A percentile compares a stretch with the other conserved stretches of the same genome.
phyloP scores from a whole-genome alignment of 2,329 filamentous ascomycete genomes.

The Didymella pomorum region DNA sequence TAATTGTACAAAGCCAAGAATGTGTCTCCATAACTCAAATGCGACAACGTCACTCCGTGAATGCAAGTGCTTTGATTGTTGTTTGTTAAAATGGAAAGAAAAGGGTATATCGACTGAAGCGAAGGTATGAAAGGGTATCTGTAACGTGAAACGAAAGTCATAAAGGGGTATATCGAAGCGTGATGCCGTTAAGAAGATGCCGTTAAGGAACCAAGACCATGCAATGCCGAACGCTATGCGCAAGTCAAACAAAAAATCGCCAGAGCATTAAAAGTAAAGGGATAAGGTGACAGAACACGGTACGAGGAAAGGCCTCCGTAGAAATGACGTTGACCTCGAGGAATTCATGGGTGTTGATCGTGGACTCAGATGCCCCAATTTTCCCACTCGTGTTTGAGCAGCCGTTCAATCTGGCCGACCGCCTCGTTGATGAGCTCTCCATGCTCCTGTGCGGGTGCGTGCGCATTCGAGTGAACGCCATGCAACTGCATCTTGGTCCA shows the following conservation, averaged over 20 bases:
- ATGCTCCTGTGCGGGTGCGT: too few species aligned
- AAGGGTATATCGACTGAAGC: slow-evolving; percentile 10
- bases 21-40: not conserved
- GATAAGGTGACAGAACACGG: too few species aligned
- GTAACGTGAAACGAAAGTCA: not conserved
- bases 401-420: slow-evolving; percentile 39
- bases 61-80: not conserved
- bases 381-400: slow-evolving; percentile 42
- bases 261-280: too few species aligned
- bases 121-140: slow-evolving; percentile 11
- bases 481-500: slow-evolving; percentile 46
- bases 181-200: too few species aligned
- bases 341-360: not conserved
- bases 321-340: too few species aligned
- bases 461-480: slow-evolving; percentile 13
- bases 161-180: not conserved
- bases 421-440: slow-evolving; percentile 45
- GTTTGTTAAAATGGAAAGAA: not conserved
- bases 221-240: not conserved
- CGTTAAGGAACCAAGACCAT: not conserved
- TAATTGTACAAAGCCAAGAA: not conserved
- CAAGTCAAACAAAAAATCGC: not conserved
- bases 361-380: slow-evolving; percentile 36
- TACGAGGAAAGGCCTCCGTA: too few species aligned
- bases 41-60: not conserved